A percentile compares a stretch with the other conserved stretches of the same genome.
Conservation (phyloP, 345 rosid genomes). For the Gossypium raimondii region DNA sequence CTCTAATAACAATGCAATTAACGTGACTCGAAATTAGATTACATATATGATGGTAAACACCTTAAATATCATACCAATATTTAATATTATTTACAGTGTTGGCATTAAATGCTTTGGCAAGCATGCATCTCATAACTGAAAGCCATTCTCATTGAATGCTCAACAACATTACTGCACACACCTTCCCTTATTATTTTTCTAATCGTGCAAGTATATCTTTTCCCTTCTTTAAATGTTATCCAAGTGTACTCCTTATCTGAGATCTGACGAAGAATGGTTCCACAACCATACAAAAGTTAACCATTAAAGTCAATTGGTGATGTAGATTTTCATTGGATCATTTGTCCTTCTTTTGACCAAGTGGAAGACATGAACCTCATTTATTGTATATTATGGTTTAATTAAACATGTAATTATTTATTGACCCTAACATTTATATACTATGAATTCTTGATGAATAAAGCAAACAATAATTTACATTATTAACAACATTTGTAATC, state of each 20-base stretch:
- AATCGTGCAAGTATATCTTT: neutral
- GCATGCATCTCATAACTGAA: neutral
- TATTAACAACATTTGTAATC: neutral
- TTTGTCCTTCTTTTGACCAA: too few species aligned
- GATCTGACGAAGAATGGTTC: neutral
- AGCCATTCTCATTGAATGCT: neutral
- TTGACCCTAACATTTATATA: too few species aligned
- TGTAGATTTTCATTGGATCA: neutral
- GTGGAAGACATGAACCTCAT: neutral
- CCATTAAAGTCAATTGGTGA: neutral
- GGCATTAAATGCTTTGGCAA: neutral
- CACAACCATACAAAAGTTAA: neutral
- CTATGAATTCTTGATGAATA: too few species aligned
- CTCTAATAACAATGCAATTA: fast-evolving
- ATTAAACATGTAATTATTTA: too few species aligned
- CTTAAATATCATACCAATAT: fast-evolving
- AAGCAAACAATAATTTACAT: too few species aligned
- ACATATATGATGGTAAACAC: fast-evolving
- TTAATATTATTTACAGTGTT: neutral
- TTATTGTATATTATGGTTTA: too few species aligned
- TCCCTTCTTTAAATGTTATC: neutral
- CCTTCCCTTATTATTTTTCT: neutral
- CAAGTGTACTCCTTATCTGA: neutral
- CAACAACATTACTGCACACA: neutral
- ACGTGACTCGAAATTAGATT: fast-evolving